Conservation (phyloP, 306 rosid genomes). For the Quercus rubra region DNA sequence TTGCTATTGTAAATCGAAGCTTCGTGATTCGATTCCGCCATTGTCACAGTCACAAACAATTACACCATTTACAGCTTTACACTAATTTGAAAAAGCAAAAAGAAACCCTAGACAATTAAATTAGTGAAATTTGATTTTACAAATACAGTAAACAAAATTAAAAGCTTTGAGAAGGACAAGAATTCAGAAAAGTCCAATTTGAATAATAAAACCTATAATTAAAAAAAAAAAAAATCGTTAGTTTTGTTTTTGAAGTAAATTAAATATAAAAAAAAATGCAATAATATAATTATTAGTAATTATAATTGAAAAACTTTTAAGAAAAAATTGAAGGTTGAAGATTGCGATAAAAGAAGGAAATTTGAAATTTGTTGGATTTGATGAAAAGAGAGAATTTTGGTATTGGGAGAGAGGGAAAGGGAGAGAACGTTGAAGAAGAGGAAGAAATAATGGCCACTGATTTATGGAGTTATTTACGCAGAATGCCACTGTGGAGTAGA, state of each 20-base stretch:
- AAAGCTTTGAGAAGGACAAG: background rate
- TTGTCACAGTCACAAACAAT: slow-evolving; percentile 1
- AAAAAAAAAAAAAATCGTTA: too few species aligned
- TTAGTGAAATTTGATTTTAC: too few species aligned
- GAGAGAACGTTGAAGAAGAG: background rate
- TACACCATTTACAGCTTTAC: background rate
- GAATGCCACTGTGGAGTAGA: background rate
- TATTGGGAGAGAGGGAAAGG: background rate
- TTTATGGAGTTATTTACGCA: background rate
- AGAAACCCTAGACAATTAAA: background rate
- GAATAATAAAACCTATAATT: too few species aligned
- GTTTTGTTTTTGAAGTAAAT: too few species aligned
- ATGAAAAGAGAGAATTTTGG: background rate
- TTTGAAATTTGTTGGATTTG: background rate
- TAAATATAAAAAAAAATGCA: too few species aligned
- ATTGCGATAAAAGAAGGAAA: background rate
- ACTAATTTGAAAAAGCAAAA: background rate
- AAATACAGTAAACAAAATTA: background rate
- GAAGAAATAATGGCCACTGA: background rate
- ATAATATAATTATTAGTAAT: too few species aligned
- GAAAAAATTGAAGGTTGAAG: background rate
- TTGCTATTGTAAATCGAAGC: slow-evolving; percentile 25
- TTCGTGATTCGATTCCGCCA: slow-evolving; percentile 37
- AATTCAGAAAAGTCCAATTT: background rate
- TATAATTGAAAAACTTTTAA: too few species aligned